Evolutionary conservation across 2,329 filamentous ascomycete species (phyloP), one percentile per base, ranked within the genome.

Genomic region (Cytospora mali): DNA sequence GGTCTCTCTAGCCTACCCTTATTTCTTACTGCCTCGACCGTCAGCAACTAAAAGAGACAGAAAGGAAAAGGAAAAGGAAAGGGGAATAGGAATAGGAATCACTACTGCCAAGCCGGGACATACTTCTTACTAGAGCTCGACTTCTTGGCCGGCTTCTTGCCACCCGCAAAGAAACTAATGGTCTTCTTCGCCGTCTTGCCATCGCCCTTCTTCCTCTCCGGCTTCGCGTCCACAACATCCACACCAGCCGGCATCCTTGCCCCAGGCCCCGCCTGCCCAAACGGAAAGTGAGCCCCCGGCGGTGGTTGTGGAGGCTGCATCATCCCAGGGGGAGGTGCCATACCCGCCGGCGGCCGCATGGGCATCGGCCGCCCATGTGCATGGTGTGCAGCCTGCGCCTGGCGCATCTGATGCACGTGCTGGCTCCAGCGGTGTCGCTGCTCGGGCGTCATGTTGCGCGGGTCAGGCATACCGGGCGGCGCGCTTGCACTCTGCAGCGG

Each of bases 111-210:
- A 46, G n/a, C 9, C 42, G 52, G 39, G 31, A 68, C 72, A 67
- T 64, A 75, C 74, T 72, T 75, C 68, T 70, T 78, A 59, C 67
- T 66, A 31, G 66, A 55, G 23, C 51, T 35, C 9, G 52, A 39
- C 48, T 63, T 65, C 66, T 73, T 75, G 10, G 67, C 54, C 21
- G 71, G 69, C 52, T 46, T 46, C 42, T 70, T 70, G 9, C 68
- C 69, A 3, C 66, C 68, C 60, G 49, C 50, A 42, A 65, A 48
- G 61, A 58, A 63, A 28, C 39, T 51, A 18, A 58, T 31, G 2
- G 58, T 31, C 33, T 59, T 62, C 29, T 58, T 64, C 25, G 49
- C 55, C 35, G 31, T 46, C 16, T 58, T 52, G 7, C 68, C 58
- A 4, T 66, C 57, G 55, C 72, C 72, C 58, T 68, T 71, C 64